Evolutionary conservation across 1,139 yeast genomes (phyloP).

Genomic region (Petasospora fabianii): DNA sequence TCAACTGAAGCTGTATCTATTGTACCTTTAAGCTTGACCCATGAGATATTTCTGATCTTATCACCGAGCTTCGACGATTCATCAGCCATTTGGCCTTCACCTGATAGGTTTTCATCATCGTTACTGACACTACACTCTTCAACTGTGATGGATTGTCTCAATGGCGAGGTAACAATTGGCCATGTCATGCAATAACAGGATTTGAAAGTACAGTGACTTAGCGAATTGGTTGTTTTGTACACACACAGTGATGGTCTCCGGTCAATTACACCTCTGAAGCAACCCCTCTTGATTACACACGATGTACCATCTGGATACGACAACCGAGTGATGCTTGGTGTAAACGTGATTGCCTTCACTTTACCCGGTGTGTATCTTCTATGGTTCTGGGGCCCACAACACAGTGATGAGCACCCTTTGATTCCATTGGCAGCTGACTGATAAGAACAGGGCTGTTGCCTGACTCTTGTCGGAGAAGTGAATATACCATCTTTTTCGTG

Average conservation of each 20-base stretch:
- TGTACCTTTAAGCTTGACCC: conserved; percentile 2
- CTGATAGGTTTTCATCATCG: conserved; percentile 3
- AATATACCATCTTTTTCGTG: not conserved
- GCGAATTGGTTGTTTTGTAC: not conserved
- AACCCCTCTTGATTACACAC: conserved; percentile 19
- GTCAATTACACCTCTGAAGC: conserved; percentile 25
- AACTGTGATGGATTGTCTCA: conserved; percentile 7
- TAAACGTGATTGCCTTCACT: no score
- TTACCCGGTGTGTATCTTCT: conserved; percentile 1
- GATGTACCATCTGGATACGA: conserved; percentile 14
- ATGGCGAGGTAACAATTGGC: conserved; percentile 24
- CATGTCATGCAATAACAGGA: conserved; percentile 23
- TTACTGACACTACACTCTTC: not conserved
- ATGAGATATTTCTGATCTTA: conserved; percentile 6
- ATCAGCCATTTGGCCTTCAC: not conserved
- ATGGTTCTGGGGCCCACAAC: no score
- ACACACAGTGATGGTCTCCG: conserved; percentile 22
- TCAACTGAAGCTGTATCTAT: conserved; percentile 5
- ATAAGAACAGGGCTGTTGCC: no score
- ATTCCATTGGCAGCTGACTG: no score
- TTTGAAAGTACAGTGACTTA: conserved; percentile 7
- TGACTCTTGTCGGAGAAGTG: no score
- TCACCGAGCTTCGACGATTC: conserved; percentile 2
- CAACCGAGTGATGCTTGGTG: no score
- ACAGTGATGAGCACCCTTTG: no score